Evolutionary conservation across 352 stramenopile genomes (phyloP), one percentile per base, ranked within the genome.

Genomic region (Phytophthora tubulina): DNA sequence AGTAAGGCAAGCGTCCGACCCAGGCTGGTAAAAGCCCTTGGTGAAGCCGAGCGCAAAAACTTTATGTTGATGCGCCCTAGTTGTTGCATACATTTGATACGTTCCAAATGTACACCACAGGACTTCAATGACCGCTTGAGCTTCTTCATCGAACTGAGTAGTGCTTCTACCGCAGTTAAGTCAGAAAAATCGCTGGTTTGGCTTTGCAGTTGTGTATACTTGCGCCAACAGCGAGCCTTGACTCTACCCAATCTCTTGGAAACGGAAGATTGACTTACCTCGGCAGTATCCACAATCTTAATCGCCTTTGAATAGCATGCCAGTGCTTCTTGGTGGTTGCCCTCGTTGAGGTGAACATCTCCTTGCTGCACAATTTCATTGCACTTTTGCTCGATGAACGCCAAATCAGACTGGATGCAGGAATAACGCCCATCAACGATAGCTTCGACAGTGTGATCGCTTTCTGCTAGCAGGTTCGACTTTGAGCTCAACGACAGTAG

Each of bases 151-250:
- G 70, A 70, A 14, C 50, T 8, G 1, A 89, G 38, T 14, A 94
- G 39, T 4, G 72, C 55, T 36, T 89, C 70, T 17, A 85, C 70
- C 59, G 62, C 67, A 11, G 59, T 31, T 50, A 58, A 31, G 44
- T 77, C 51, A 38, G 49, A 57, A 31, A 78, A 70, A 36, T 84
- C 56, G 30, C 30, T 63, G 14, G 35, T 53, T 30, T 65, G 49
- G 53, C 56, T 72, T 41, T 76, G 83, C 39, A 90, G 60, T 30
- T 65, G 74, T 4, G 77, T 68, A 17, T 81, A 73, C 36, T 89
- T 89, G 15, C 86, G 81, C 63, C 79, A 89, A 36, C 84, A 91
- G 46, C 83, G 78, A 42, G 80, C 67, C 27, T 61, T 67, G 10
- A 49, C 52, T 33, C 46, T 57, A 53, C 53, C 31, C 7, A 82